These are phyloP conservation scores for Fonsecaea multimorphosa DNA, from an alignment of 2,329 filamentous ascomycete species.

Conservation along the genomic window DNA sequence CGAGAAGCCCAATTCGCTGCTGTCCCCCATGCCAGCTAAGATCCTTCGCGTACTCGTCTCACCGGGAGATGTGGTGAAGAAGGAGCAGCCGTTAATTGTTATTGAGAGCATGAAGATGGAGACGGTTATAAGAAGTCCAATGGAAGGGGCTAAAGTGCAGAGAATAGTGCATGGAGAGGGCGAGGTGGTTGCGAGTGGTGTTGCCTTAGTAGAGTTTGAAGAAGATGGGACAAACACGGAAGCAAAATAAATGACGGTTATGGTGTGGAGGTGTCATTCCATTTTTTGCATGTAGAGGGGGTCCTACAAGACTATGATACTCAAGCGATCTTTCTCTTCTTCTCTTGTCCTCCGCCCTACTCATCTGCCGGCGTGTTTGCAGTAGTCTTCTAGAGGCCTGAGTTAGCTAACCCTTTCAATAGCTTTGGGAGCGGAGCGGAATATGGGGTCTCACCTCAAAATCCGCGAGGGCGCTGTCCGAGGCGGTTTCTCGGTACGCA, in stretches of 20 bases:
- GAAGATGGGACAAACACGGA: conserved; percentile 44
- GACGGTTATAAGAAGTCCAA: conserved; percentile 78
- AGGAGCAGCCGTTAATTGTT: conserved; percentile 86
- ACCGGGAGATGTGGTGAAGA: conserved; percentile 80
- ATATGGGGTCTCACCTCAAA: background rate
- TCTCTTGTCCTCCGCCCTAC: too few species aligned
- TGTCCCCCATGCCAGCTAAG: conserved; percentile 97
- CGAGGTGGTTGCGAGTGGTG: conserved; percentile 81
- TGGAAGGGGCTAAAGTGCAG: conserved; percentile 69
- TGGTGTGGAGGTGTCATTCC: background rate
- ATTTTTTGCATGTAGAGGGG: background rate
- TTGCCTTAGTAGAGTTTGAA: conserved; percentile 75
- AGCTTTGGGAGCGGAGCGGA: background rate
- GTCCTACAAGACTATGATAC: background rate
- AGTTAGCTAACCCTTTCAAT: background rate
- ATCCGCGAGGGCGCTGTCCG: background rate
- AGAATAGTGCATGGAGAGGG: conserved; percentile 76
- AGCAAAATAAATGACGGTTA: background rate
- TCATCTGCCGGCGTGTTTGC: too few species aligned
- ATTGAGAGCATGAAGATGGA: conserved; percentile 94
- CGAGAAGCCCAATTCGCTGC: conserved; percentile 79
- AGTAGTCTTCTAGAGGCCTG: too few species aligned
- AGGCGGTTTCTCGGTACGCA: background rate
- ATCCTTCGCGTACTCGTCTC: conserved; percentile 86
- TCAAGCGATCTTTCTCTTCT: background rate